Percentiles rank a stretch among this genome's conserved stretches.
phyloP scores from a whole-genome alignment of 164 flowering plant species.

The Santalum album region DNA sequence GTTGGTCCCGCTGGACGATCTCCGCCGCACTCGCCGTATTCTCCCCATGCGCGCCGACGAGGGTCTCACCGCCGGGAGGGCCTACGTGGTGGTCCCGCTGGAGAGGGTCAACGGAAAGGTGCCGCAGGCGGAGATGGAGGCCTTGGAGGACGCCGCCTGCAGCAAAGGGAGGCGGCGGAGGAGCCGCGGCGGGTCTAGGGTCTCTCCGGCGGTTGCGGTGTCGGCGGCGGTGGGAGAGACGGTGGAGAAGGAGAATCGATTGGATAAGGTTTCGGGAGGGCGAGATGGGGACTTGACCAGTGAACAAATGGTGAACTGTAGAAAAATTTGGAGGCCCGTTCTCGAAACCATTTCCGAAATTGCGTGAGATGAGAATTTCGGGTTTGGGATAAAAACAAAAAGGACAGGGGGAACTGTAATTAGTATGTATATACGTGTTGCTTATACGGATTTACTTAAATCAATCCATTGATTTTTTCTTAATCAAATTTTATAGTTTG shows the following conservation, averaged over 20 bases:
- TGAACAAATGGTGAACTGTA: conserved; percentile 1
- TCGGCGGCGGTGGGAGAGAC: neutral
- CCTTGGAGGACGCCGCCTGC: conserved; percentile 9
- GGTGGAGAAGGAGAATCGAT: neutral
- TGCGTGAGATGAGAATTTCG: too few relatives aligned
- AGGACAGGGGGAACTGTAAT: too few relatives aligned
- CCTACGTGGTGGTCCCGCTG: conserved; percentile 28
- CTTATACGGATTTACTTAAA: too few relatives aligned
- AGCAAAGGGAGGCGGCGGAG: conserved; percentile 1
- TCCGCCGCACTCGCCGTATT: conserved; percentile 17
- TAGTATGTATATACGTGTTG: too few relatives aligned
- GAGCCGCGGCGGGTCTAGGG: conserved; percentile 1
- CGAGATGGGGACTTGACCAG: conserved; percentile 1
- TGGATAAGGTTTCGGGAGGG: neutral
- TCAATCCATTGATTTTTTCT: too few relatives aligned
- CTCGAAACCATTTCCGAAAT: conserved; percentile 30
- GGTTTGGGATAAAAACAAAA: too few relatives aligned
- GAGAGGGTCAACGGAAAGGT: conserved; percentile 19
- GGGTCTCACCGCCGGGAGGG: conserved; percentile 22
- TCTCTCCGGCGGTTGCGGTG: conserved; percentile 6
- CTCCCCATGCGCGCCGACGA: conserved; percentile 40
- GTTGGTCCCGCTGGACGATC: conserved; percentile 17
- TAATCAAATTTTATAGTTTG: too few relatives aligned
- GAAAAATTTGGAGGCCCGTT: conserved; percentile 23
- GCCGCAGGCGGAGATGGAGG: conserved; percentile 25